These are phyloP conservation scores for Pleurotus tuoliensis DNA, from an alignment of 768 basidiomycete genomes.

Conservation along the genomic window DNA sequence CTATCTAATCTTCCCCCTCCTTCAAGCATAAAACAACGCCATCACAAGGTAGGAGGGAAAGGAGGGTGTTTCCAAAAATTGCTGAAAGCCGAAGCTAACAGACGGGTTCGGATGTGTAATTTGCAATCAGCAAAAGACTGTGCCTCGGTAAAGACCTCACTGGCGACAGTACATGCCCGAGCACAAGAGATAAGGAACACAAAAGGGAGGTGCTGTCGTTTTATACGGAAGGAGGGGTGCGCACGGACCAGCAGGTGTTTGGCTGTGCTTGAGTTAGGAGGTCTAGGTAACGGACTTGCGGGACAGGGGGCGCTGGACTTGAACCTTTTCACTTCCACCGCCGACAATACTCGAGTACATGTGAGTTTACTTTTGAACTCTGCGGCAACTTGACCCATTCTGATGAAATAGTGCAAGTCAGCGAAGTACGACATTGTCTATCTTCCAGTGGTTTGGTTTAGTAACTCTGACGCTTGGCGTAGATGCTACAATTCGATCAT, in stretches of 20 bases:
- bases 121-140: slow-evolving; percentile 96
- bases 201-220: slow-evolving; percentile 14
- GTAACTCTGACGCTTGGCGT: slow-evolving; percentile 9
- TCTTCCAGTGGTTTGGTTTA: no score
- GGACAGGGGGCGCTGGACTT: no score
- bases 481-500: slow-evolving; percentile 5
- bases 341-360: no score
- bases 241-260: slow-evolving; percentile 49
- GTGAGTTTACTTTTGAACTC: no score
- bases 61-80: slow-evolving; percentile 76
- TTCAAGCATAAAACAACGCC: neutral
- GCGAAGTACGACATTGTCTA: neutral
- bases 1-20: slow-evolving; percentile 1
- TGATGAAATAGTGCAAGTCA: neutral
- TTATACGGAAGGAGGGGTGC: slow-evolving; percentile 33
- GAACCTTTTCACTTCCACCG: no score
- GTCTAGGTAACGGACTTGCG: no score
- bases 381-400: no score
- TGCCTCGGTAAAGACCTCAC: slow-evolving; percentile 95
- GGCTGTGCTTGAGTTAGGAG: slow-evolving; percentile 1
- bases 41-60: slow-evolving; percentile 26
- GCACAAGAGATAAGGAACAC: slow-evolving; percentile 75
- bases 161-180: slow-evolving; percentile 94
- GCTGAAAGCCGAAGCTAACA: slow-evolving; percentile 83
- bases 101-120: slow-evolving; percentile 96